Evolutionary conservation across 2,329 filamentous ascomycete species (phyloP).

Genomic region (Bretziella fagacearum): DNA sequence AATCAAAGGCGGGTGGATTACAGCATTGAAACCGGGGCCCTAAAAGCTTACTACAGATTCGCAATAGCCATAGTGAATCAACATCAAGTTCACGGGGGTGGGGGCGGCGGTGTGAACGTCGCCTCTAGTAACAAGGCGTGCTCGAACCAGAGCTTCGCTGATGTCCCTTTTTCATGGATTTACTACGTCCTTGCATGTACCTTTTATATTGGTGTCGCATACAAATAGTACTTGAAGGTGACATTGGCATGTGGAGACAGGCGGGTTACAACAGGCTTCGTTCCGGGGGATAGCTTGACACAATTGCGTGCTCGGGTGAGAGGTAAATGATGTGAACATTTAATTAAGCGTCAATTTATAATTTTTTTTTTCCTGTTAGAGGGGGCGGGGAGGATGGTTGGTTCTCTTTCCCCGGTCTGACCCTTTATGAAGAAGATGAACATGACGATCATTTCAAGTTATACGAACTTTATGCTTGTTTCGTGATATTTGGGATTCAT

Average conservation of each 20-base stretch:
- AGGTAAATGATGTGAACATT: background rate
- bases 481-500: too few relatives aligned
- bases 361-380: too few relatives aligned
- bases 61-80: too few relatives aligned
- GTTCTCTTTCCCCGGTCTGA: too few relatives aligned
- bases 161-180: background rate
- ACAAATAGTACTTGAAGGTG: conserved; percentile 1
- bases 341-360: conserved; percentile 3
- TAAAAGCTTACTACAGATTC: too few relatives aligned
- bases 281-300: background rate
- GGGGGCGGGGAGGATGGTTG: too few relatives aligned
- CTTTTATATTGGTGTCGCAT: background rate
- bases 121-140: background rate
- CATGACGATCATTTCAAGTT: too few relatives aligned
- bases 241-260: background rate
- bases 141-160: background rate
- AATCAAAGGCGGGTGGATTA: too few relatives aligned
- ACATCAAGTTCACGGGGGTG: background rate
- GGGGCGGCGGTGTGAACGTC: background rate
- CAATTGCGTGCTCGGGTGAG: conserved; percentile 13
- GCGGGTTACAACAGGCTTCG: background rate
- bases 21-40: too few relatives aligned
- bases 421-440: too few relatives aligned
- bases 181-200: background rate
- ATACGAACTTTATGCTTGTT: too few relatives aligned